phyloP scores from a whole-genome alignment of 345 rosid species.

The Xanthoceras sorbifolium region DNA sequence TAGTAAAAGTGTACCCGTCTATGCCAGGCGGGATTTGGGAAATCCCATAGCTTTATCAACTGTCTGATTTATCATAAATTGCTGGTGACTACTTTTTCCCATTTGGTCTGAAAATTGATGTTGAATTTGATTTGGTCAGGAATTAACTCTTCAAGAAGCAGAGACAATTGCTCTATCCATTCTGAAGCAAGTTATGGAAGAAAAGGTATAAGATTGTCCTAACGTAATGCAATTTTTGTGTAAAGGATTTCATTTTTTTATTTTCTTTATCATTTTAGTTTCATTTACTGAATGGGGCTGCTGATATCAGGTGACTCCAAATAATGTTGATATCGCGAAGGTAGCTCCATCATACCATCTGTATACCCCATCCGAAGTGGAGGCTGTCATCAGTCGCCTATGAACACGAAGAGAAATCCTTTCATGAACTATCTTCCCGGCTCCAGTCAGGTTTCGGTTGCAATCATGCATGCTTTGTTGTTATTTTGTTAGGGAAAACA shows the following conservation, averaged over 20 bases:
- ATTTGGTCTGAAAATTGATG: neutral
- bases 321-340: conserved; percentile 89
- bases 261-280: neutral
- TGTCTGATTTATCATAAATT: neutral
- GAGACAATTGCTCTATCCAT: conserved; percentile 88
- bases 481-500: conserved; percentile 13
- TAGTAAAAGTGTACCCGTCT: neutral
- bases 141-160: conserved; percentile 79
- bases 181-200: conserved; percentile 99
- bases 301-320: conserved; percentile 78
- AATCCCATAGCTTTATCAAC: neutral
- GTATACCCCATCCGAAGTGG: conserved; percentile 91
- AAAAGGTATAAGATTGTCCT: conserved; percentile 53
- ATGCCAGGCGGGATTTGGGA: neutral
- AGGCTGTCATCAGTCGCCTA: conserved; percentile 80
- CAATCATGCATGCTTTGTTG: neutral
- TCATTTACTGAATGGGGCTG: neutral
- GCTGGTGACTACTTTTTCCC: neutral
- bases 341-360: conserved; percentile 89
- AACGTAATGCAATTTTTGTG: neutral
- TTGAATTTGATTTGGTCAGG: conserved; percentile 40
- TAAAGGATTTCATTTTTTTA: too few relatives aligned
- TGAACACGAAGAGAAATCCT: conserved; percentile 30
- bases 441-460: neutral
- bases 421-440: neutral